phyloP scores from a whole-genome alignment of 495 filamentous ascomycete species.

The Umbilicaria muhlenbergii region DNA sequence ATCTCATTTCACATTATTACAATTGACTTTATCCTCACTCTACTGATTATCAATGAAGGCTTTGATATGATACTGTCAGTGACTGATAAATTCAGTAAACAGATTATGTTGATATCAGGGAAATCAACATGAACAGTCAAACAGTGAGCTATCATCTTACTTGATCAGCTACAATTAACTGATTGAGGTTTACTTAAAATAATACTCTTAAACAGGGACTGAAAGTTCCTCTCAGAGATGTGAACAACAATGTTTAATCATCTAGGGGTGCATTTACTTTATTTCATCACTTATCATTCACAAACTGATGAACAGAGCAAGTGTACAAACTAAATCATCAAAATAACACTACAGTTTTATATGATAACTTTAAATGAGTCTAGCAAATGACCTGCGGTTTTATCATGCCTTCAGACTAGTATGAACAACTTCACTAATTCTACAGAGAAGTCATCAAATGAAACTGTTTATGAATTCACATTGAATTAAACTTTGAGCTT shows the following conservation, averaged over 20 bases:
- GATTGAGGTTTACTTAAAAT: too few species aligned
- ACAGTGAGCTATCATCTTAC: neutral
- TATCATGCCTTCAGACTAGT: neutral
- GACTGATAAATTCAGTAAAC: neutral
- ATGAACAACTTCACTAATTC: neutral
- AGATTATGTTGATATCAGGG: neutral
- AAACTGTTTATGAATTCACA: too few species aligned
- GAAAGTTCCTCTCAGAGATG: too few species aligned
- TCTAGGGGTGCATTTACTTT: neutral
- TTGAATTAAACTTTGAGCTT: too few species aligned
- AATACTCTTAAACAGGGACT: too few species aligned
- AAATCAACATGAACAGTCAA: neutral
- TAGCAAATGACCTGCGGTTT: neutral
- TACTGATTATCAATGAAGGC: too few species aligned
- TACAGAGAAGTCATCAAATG: neutral
- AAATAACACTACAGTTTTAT: neutral
- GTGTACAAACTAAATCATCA: neutral
- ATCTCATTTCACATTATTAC: too few species aligned
- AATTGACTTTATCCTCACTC: too few species aligned
- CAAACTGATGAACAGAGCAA: neutral
- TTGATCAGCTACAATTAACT: too few species aligned
- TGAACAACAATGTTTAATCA: too few species aligned
- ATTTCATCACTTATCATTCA: neutral
- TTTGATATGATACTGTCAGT: neutral
- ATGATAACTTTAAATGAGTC: neutral